Conservation (phyloP, 2,329 filamentous ascomycete genomes). For the Alternaria arbusti region DNA sequence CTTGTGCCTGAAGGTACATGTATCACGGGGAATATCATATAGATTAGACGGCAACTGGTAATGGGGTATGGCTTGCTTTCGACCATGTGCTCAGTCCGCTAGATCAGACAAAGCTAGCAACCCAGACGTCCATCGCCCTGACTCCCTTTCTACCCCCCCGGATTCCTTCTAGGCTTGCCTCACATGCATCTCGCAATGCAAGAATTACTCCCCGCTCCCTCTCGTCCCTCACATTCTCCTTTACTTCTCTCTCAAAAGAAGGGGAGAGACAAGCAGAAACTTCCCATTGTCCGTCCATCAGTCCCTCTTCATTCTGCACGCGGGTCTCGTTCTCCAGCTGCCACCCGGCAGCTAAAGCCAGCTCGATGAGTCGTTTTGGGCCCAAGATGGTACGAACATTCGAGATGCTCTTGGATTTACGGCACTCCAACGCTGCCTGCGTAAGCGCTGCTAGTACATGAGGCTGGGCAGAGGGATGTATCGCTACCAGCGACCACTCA, state of each 20-base stretch:
- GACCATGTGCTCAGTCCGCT: background rate
- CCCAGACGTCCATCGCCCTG: slow-evolving; percentile 28
- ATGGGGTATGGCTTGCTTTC: background rate
- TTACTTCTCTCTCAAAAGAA: slow-evolving; percentile 19
- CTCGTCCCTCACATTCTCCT: slow-evolving; percentile 19
- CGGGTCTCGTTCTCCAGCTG: slow-evolving; percentile 43
- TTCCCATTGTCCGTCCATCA: slow-evolving; percentile 56
- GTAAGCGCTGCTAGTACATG: slow-evolving; percentile 62
- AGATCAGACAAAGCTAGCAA: slow-evolving; percentile 24
- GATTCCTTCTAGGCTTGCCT: slow-evolving; percentile 23
- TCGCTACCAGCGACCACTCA: slow-evolving; percentile 56
- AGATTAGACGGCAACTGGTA: background rate
- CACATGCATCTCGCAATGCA: slow-evolving; percentile 26
- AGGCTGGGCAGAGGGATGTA: slow-evolving; percentile 49
- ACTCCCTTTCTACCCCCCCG: slow-evolving; percentile 21
- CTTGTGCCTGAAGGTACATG: background rate
- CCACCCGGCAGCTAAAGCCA: slow-evolving; percentile 50
- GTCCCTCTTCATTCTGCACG: slow-evolving; percentile 47
- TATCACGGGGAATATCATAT: background rate
- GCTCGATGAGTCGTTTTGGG: slow-evolving; percentile 50
- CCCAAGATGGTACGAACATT: slow-evolving; percentile 59
- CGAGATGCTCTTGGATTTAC: slow-evolving; percentile 45
- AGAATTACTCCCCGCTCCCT: slow-evolving; percentile 19
- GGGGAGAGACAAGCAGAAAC: slow-evolving; percentile 22
- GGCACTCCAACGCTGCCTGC: slow-evolving; percentile 53